phyloP scores from a whole-genome alignment of 1,284 basidiomycete species.

The Caloboletus firmus region DNA sequence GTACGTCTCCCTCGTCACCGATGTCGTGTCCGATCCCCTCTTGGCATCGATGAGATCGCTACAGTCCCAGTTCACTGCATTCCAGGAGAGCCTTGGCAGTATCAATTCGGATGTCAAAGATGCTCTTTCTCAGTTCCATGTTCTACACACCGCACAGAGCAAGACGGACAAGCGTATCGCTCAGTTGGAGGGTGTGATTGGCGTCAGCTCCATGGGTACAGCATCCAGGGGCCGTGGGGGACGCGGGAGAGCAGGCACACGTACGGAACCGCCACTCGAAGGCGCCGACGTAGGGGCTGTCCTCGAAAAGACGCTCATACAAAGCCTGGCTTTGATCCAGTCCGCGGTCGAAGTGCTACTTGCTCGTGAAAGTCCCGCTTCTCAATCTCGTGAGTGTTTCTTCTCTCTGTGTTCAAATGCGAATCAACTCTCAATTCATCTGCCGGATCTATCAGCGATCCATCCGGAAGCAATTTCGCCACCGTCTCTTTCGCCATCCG shows the following conservation, averaged over 20 bases:
- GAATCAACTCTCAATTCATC: neutral
- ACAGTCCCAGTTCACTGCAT: conserved; percentile 17
- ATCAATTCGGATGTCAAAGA: conserved; percentile 19
- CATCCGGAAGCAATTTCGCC: neutral
- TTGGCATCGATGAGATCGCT: conserved; percentile 6
- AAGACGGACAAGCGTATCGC: conserved; percentile 11
- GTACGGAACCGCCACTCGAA: neutral
- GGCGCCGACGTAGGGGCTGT: neutral
- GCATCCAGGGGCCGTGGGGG: neutral
- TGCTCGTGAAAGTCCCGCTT: conserved; percentile 2
- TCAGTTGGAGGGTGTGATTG: conserved; percentile 17
- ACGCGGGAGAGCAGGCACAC: neutral
- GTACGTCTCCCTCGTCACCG: neutral
- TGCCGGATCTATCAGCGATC: neutral
- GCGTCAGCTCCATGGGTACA: conserved; percentile 5
- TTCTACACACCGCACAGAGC: conserved; percentile 16
- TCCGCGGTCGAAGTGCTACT: conserved; percentile 22
- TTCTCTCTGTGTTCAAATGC: neutral
- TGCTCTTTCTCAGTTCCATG: conserved; percentile 19
- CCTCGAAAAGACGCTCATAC: conserved; percentile 7
- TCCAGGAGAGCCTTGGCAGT: conserved; percentile 8
- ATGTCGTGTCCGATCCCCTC: neutral
- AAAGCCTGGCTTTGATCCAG: conserved; percentile 26
- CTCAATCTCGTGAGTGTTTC: conserved; percentile 14
- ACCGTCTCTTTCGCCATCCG: neutral